These are phyloP conservation scores for Kazachstania africana DNA, from an alignment of 805 yeast genomes.

Conservation along the genomic window DNA sequence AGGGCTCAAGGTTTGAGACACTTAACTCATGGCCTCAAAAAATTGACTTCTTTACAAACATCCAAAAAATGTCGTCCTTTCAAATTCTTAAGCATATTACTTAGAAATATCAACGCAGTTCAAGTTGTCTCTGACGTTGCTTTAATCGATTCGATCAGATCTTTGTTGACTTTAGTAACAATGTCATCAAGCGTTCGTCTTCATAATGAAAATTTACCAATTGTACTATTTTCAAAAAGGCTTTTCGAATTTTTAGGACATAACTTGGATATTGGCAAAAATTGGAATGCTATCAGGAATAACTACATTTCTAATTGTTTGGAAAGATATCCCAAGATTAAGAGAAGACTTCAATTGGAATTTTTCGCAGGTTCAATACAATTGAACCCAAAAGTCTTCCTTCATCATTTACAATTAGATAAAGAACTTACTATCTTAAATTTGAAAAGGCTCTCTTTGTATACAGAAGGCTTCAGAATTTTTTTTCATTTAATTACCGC, in stretches of 20 bases:
- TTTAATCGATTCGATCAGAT: conserved; percentile 10
- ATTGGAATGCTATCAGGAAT: conserved; percentile 10
- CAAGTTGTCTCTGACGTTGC: conserved; percentile 9
- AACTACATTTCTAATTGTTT: conserved; percentile 8
- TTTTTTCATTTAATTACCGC: conserved; percentile 15
- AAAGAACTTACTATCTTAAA: conserved; percentile 6
- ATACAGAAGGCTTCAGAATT: conserved; percentile 26
- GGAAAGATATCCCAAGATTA: conserved; percentile 10
- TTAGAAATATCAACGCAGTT: conserved; percentile 12
- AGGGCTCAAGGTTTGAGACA: conserved; percentile 9
- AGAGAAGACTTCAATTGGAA: conserved; percentile 14
- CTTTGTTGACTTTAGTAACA: conserved; percentile 6
- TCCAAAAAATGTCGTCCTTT: conserved; percentile 2
- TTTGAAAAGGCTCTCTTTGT: conserved; percentile 16
- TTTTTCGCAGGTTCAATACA: conserved; percentile 16
- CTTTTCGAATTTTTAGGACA: conserved; percentile 5
- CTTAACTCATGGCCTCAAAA: conserved; percentile 18
- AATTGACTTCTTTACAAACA: conserved; percentile 11
- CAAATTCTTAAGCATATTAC: conserved; percentile 10
- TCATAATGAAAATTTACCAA: conserved; percentile 4
- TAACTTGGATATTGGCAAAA: conserved; percentile 10
- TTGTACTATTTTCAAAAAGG: conserved; percentile 6
- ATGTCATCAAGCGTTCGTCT: conserved; percentile 8
- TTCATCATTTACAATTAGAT: conserved; percentile 15
- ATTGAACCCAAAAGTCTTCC: conserved; percentile 19